Evolutionary conservation across 345 rosid species (phyloP).

Genomic region (Aurinia saxatilis): DNA sequence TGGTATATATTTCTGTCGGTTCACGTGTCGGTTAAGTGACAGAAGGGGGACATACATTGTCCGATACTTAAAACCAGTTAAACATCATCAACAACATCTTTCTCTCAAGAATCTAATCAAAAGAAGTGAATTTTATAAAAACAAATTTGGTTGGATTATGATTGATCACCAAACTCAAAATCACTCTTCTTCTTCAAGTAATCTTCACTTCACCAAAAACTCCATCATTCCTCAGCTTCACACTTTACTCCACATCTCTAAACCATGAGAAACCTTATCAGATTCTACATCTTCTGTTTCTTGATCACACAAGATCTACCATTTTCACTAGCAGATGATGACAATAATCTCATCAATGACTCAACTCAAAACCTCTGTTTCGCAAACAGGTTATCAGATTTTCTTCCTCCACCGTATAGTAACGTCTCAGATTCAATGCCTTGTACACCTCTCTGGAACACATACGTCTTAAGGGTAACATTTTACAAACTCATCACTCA

Average conservation of each 20-base stretch:
- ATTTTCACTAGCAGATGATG: constrained; percentile 21
- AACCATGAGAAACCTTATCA: constrained; percentile 17
- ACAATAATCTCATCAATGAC: not conserved
- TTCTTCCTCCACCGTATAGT: constrained; percentile 77
- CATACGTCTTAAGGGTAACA: constrained; percentile 65
- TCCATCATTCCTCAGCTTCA: constrained; percentile 14
- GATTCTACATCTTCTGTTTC: constrained; percentile 29
- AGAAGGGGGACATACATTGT: constrained; percentile 23
- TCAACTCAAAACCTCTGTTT: constrained; percentile 42
- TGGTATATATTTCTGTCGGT: constrained; percentile 18
- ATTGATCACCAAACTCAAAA: constrained; percentile 43
- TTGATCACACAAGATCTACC: constrained; percentile 19
- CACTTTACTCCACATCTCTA: not conserved
- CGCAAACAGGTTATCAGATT: constrained; percentile 33
- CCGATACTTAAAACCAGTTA: constrained; percentile 21
- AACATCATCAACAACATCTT: constrained; percentile 20
- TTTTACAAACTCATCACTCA: not conserved
- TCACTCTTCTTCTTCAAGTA: constrained; percentile 36
- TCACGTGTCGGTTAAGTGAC: constrained; percentile 22
- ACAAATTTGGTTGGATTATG: constrained; percentile 28
- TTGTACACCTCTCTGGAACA: constrained; percentile 77
- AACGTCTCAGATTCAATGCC: constrained; percentile 46
- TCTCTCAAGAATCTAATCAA: not conserved
- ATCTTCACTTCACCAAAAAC: constrained; percentile 38
- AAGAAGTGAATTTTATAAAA: not conserved